Base-by-base conservation (phyloP, 306 rosid genomes). In the Dalbergia cochinchinensis region DNA sequence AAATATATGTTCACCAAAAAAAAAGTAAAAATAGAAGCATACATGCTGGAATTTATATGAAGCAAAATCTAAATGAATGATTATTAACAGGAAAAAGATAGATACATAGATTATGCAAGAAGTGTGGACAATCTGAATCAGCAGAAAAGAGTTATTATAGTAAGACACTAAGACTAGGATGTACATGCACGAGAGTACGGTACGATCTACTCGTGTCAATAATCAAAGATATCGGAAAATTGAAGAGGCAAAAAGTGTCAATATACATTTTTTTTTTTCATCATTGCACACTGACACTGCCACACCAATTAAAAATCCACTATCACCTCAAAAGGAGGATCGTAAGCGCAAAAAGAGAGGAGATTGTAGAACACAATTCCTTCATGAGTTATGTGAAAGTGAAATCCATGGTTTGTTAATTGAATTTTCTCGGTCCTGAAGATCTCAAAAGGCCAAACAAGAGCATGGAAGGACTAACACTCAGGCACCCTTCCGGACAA, bases 321-420 rank as follows among this genome's bases (percentile, higher is more conserved):
- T 6, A n/a, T 11, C 14, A 65, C 72, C 18, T 11, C 50, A 44
- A 20, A 42, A 67, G 54, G 11, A 67, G 35, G 11, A 19, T 42
- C 15, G 44, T 42, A 11, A 19, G 11, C 9, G 8, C 39, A 0
- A 2, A 31, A 33, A 26, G n/a, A 16, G 3, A n/a, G 10, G 12
- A 16, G 18, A 20, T 20, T 41, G 44, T 15, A 39, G 31, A 59
- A 39, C 26, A 58, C 15, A 44, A 44, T 42, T 33, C 16, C 34
- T 74, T 44, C 45, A 44, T 45, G 71, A 69, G 26, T 74, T 61
- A 62, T 47, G 67, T 73, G 22, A 73, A 73, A 57, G 67, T 59
- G 39, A 41, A 57, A 7, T 12, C 15, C 19, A 39, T 39, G 4
- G 39, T 60, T 74, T 59, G 67, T 44, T 74, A 45, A 74, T 48